A percentile compares a stretch with the other conserved stretches of the same genome.
phyloP scores from a whole-genome alignment of 305 asterid species.

The Solanum hybrid region DNA sequence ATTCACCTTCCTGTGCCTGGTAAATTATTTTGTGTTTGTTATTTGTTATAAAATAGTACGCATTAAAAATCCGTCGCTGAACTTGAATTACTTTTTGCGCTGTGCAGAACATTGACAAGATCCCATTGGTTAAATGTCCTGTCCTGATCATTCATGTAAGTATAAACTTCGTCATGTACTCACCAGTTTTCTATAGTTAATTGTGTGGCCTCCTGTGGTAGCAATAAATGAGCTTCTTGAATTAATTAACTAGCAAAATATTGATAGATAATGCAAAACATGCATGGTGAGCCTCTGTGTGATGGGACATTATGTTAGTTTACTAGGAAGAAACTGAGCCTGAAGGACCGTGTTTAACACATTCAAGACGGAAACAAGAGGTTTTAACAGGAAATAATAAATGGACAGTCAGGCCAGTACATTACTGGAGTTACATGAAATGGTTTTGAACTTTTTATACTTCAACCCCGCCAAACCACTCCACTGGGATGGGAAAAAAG shows the following conservation, averaged over 20 bases:
- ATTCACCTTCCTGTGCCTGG: neutral
- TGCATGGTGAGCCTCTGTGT: neutral
- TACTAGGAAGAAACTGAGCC: neutral
- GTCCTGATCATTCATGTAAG: constrained; percentile 90
- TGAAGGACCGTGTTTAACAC: neutral
- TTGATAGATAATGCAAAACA: neutral
- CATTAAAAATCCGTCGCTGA: neutral
- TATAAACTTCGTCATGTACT: neutral
- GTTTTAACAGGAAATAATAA: neutral
- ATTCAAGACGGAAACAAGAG: neutral
- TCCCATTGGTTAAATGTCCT: constrained; percentile 79
- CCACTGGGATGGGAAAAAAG: neutral
- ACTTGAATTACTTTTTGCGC: constrained; percentile 6
- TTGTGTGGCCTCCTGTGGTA: neutral
- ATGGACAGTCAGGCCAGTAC: neutral
- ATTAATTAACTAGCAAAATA: neutral
- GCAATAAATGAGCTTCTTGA: neutral
- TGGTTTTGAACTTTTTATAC: neutral
- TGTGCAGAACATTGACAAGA: constrained; percentile 93
- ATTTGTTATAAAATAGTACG: neutral
- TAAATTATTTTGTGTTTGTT: neutral
- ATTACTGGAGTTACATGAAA: neutral
- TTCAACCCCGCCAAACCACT: neutral
- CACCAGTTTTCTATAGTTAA: neutral
- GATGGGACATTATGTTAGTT: neutral